Evolutionary conservation across 1,139 yeast species (phyloP).

Genomic region (Blastobotrys capitulatus): DNA sequence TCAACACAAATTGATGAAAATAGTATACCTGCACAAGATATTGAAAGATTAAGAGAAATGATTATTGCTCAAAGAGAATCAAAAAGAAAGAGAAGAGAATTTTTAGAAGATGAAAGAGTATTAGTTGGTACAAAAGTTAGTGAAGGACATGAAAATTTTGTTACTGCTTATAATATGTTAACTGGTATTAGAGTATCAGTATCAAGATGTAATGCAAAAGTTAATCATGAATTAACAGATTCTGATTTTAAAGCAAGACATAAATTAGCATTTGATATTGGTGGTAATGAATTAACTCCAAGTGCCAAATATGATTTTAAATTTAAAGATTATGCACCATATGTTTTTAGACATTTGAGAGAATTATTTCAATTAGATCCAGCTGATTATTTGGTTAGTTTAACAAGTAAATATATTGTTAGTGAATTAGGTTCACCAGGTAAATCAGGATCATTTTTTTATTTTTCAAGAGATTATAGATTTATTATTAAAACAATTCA

Average conservation of each 20-base stretch:
- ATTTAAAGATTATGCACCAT: constrained; percentile 94
- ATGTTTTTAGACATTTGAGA: constrained; percentile 84
- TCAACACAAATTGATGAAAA: constrained; percentile 14
- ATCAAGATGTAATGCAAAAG: constrained; percentile 76
- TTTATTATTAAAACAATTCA: constrained; percentile 95
- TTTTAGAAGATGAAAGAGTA: constrained; percentile 56
- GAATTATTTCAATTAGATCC: constrained; percentile 82
- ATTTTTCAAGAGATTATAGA: constrained; percentile 87
- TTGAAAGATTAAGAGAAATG: constrained; percentile 27
- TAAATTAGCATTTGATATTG: constrained; percentile 79
- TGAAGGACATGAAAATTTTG: constrained; percentile 90
- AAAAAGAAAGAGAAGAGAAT: constrained; percentile 39
- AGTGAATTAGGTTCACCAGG: constrained; percentile 96
- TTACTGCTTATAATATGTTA: constrained; percentile 93
- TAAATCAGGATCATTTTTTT: constrained; percentile 92
- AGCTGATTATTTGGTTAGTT: constrained; percentile 87
- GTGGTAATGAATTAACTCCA: constrained; percentile 87
- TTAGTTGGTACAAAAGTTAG: constrained; percentile 76
- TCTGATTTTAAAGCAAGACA: constrained; percentile 66
- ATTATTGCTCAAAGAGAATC: constrained; percentile 39
- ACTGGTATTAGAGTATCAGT: constrained; percentile 96
- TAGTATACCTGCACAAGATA: constrained; percentile 21
- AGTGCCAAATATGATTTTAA: constrained; percentile 93
- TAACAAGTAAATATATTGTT: constrained; percentile 87
- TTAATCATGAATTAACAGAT: constrained; percentile 65